Base-by-base conservation (phyloP, 108 stramenopile genomes). In the Cyclotella kingstonii region DNA sequence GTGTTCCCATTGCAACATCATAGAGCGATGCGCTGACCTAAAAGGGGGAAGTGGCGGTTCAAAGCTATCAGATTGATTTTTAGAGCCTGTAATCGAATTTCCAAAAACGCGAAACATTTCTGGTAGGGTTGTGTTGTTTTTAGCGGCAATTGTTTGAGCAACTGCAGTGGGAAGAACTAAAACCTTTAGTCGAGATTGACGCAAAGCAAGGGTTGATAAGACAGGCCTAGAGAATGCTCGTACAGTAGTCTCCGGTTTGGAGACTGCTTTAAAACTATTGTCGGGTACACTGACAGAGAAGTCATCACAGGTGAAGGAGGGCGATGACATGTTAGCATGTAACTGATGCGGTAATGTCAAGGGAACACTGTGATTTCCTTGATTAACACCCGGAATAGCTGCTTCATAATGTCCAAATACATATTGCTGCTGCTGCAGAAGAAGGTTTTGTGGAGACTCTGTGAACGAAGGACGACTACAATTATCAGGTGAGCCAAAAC, bases 101-200 rank as follows among this genome's bases (percentile, higher is more conserved):
- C 73, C 64, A 39, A 68, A 49, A 0, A 84, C 82, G 28, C 80
- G 68, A 54, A 92, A 81, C 66, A 92, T 45, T 57, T 87, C 86
- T 2, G 57, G 40, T n/a, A 92, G 57, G 22, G 78, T 82, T 39
- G 88, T 60, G 21, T 80, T 76, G 62, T 92, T 92, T 53, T 86
- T 88, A 68, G 77, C 61, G 12, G 87, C 87, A 48, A 92, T 46
- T 27, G 54, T 42, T 54, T 87, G 68, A 4, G 91, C 85, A 4
- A 66, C 48, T 58, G 88, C 82, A 11, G 91, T 89, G 41, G 86
- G 77, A 4, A 93, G 33, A n/a, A 93, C 55, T 11, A 93, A 66
- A 26, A 93, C 69, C 2, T 86, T 79, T 31, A 89, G 57, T 27
- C 68, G 83, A 8, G 79, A 70, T 77, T 93, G 91, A 26, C 85